Evolutionary conservation across 805 yeast genomes (phyloP).

Genomic region (Ogataea ganodermae): DNA sequence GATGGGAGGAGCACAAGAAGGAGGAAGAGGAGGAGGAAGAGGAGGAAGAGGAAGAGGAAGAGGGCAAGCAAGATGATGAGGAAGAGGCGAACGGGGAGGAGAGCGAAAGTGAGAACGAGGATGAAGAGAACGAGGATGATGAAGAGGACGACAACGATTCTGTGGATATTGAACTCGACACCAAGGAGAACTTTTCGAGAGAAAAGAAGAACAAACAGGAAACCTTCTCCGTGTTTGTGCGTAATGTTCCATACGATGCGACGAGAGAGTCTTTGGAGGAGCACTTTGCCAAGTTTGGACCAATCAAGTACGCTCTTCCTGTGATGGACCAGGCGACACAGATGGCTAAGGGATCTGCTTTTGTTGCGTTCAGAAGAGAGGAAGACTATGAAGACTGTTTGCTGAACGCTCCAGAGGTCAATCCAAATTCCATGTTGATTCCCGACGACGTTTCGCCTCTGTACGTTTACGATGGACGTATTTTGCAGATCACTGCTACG

Average conservation of each 20-base stretch:
- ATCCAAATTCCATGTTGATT: conserved; percentile 63
- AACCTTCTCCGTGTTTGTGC: conserved; percentile 73
- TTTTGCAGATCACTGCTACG: conserved; percentile 79
- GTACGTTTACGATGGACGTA: conserved; percentile 91
- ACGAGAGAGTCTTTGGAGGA: conserved; percentile 73
- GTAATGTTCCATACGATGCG: conserved; percentile 95
- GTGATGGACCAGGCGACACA: conserved; percentile 86
- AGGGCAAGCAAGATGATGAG: conserved; percentile 38
- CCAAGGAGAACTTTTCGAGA: conserved; percentile 1
- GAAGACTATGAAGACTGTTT: conserved; percentile 70
- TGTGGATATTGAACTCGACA: conserved; percentile 18
- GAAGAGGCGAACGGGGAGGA: conserved; percentile 40
- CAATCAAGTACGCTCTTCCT: conserved; percentile 89
- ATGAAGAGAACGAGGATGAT: conserved; percentile 31
- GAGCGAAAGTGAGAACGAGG: conserved; percentile 36
- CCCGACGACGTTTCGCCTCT: conserved; percentile 90
- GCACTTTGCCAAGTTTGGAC: conserved; percentile 83
- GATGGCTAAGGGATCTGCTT: conserved; percentile 90
- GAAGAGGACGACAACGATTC: conserved; percentile 35
- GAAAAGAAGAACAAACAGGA: conserved; percentile 57
- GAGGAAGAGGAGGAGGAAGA: conserved; percentile 44
- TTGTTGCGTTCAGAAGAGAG: conserved; percentile 76
- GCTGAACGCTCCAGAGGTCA: conserved; percentile 72
- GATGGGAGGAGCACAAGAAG: conserved; percentile 67
- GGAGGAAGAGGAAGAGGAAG: conserved; percentile 40